Percentiles rank a stretch among this genome's conserved stretches.
These are phyloP conservation scores for Talaromyces thailandensis DNA, from an alignment of 495 filamentous ascomycete species.

Conservation along the genomic window DNA sequence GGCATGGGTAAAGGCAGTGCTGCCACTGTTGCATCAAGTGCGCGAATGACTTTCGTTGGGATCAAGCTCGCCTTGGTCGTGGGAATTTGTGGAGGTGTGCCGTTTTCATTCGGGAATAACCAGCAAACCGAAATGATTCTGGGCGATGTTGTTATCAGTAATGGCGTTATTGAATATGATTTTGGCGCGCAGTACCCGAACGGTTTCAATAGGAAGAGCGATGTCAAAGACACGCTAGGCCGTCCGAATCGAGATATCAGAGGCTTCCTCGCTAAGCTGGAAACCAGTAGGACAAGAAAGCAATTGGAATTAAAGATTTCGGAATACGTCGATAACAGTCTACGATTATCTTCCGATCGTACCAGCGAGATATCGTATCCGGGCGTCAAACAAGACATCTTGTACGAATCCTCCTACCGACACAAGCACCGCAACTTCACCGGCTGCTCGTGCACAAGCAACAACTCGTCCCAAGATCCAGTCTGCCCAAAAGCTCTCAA, in stretches of 20 bases:
- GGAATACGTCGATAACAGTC: neutral
- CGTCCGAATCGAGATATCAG: constrained; percentile 15
- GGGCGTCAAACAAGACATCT: constrained; percentile 10
- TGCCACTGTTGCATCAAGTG: constrained; percentile 12
- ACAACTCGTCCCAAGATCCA: neutral
- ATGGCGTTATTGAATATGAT: constrained; percentile 19
- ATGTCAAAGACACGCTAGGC: constrained; percentile 12
- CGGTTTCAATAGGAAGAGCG: constrained; percentile 11
- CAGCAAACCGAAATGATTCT: constrained; percentile 12
- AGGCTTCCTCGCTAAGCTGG: constrained; percentile 11
- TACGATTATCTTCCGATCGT: neutral
- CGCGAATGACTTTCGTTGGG: constrained; percentile 17
- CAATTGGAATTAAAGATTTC: neutral
- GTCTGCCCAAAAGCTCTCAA: too few species aligned
- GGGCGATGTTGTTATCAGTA: constrained; percentile 30
- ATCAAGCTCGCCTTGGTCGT: constrained; percentile 11
- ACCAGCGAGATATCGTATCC: constrained; percentile 9
- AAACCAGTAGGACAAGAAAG: neutral
- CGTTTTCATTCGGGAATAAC: constrained; percentile 7
- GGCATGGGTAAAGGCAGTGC: constrained; percentile 20
- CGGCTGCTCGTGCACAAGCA: neutral
- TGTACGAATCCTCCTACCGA: constrained; percentile 12
- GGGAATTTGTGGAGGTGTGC: constrained; percentile 28
- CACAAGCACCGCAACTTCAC: constrained; percentile 14
- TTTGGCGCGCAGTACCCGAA: constrained; percentile 16